A percentile compares a stretch with the other conserved stretches of the same genome.
These are phyloP conservation scores for Citrus unshiu DNA, from an alignment of 345 rosid genomes.

Conservation along the genomic window DNA sequence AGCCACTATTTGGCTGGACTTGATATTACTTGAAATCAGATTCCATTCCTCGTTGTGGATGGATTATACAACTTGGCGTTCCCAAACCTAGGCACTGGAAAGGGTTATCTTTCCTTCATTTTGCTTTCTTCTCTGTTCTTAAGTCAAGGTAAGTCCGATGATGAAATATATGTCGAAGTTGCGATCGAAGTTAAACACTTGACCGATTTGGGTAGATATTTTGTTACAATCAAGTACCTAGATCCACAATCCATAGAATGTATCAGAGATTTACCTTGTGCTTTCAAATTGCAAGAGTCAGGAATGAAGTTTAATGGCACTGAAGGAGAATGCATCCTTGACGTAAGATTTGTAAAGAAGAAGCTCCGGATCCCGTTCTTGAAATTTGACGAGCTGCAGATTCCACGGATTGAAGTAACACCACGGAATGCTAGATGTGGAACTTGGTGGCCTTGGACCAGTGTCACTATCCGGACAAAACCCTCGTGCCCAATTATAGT, in stretches of 20 bases:
- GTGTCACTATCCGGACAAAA: conserved; percentile 8
- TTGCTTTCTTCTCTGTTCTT: neutral
- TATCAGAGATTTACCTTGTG: neutral
- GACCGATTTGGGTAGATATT: neutral
- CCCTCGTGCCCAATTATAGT: conserved; percentile 3
- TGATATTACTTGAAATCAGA: conserved; percentile 13
- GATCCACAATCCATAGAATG: too few relatives aligned
- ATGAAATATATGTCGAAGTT: neutral
- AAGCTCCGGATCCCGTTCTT: neutral
- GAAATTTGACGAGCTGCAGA: neutral
- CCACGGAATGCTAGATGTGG: conserved; percentile 11
- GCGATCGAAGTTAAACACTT: neutral
- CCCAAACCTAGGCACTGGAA: too few relatives aligned
- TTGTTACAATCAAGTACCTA: neutral
- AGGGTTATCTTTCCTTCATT: too few relatives aligned
- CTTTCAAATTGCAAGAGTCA: conserved; percentile 10
- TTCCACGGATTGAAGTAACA: neutral
- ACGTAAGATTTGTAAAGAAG: neutral
- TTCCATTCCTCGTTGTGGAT: neutral
- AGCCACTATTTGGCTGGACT: conserved; percentile 1
- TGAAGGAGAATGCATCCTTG: neutral
- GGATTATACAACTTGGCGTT: neutral
- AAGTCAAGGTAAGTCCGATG: too few relatives aligned
- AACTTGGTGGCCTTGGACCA: conserved; percentile 17
- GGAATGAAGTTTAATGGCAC: conserved; percentile 2